Base-by-base conservation (phyloP, 257 asterid species). In the Mitragyna speciosa region DNA sequence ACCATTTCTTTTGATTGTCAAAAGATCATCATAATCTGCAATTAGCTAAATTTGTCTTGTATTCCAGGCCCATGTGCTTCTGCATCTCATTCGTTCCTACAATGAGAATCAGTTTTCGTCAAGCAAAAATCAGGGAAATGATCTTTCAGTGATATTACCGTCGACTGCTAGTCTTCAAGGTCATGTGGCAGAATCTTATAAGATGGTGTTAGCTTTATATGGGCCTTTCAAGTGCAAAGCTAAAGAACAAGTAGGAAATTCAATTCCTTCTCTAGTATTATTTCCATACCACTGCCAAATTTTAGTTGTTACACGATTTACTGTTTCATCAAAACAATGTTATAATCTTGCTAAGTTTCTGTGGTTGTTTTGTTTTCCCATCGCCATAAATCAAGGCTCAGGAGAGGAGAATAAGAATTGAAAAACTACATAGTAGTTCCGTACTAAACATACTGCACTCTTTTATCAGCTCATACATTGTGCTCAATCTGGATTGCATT, bases 61-160 rank as follows among this genome's bases (percentile, higher is more conserved):
- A 77, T 86, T 81, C 41, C 92, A 96, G 99, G 98, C 98, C 72
- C 98, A 92, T 78, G 96, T 94, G 85, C 97, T 96, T 82, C 96
- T 91, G 80, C 96, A 96, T 90, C 85, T 92, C 82, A 84, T 94
- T 77, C 84, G 72, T 8, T 86, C 99, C 45, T 90, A 92, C 77
- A 85, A 85, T 63, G 83, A 84, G 82, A 79, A 86, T 75, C 86
- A 82, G 69, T 79, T 84, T 63, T 85, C 89, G 78, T 86, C 88
- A 33, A 78, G 79, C 71, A 87, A 56, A 77, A 80, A 79, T 67
- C 84, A 9, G 65, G 93, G 89, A 68, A 84, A 81, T 75, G 90
- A 87, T 70, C 83, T 54, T 70, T 82, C 92, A 45, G 80, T 78
- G 56, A 78, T 76, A 67, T 71, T 76, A 70, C 86, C 95, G 65